phyloP scores from a whole-genome alignment of 495 filamentous ascomycete genomes.

The Thermothielavioides terrestris region DNA sequence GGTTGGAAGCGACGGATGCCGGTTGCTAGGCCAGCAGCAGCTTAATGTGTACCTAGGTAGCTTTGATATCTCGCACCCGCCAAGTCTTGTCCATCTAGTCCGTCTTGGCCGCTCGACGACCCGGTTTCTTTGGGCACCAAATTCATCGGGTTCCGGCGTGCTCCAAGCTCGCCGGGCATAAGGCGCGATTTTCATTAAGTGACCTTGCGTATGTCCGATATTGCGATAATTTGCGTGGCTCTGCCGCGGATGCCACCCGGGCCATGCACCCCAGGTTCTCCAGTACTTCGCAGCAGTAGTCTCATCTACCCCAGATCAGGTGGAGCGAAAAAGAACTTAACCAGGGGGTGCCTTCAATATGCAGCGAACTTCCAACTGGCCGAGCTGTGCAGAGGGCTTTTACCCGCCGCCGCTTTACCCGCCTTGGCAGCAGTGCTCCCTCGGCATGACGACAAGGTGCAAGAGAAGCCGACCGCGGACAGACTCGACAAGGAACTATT shows the following conservation, averaged over 20 bases:
- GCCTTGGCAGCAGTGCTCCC: not conserved
- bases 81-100: too few species aligned
- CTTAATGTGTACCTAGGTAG: too few species aligned
- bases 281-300: not conserved
- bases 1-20: too few species aligned
- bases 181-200: not conserved
- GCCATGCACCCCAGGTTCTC: not conserved
- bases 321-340: not conserved
- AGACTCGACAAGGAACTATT: not conserved
- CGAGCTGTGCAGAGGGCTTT: not conserved
- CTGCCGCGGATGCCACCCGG: not conserved
- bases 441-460: not conserved
- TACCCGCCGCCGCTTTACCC: slow-evolving; percentile 1
- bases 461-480: not conserved
- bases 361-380: not conserved
- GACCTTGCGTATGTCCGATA: not conserved
- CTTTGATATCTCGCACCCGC: too few species aligned
- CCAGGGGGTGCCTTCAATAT: not conserved
- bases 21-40: too few species aligned
- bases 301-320: slow-evolving; percentile 3
- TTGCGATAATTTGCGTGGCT: not conserved
- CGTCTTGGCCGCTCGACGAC: not conserved
- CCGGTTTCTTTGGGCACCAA: not conserved
- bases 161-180: not conserved
- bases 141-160: not conserved